Evolutionary conservation across 495 filamentous ascomycete genomes (phyloP).

Genomic region (Tirmania nivea): DNA sequence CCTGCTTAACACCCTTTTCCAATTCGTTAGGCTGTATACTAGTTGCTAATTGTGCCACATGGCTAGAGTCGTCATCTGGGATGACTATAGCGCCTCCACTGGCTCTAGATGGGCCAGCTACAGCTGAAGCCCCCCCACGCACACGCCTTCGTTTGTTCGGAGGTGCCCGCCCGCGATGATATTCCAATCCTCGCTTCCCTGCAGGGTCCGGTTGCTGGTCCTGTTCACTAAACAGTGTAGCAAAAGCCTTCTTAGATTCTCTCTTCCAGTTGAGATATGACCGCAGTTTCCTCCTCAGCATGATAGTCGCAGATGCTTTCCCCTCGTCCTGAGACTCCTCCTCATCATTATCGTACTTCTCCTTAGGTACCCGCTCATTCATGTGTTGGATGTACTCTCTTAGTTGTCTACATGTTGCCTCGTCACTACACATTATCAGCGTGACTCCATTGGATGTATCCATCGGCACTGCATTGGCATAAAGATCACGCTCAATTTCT

Average conservation of each 20-base stretch:
- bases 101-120: constrained; percentile 32
- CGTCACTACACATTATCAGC: constrained; percentile 85
- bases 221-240: constrained; percentile 48
- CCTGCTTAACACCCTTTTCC: constrained; percentile 44
- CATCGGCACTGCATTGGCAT: constrained; percentile 49
- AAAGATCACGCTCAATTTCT: constrained; percentile 82
- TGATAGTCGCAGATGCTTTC: constrained; percentile 48
- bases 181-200: constrained; percentile 17
- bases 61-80: constrained; percentile 55
- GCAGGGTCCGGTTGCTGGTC: constrained; percentile 47
- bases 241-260: constrained; percentile 65
- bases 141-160: constrained; percentile 74
- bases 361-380: constrained; percentile 43
- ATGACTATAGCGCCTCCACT: constrained; percentile 37
- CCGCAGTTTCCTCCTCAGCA: constrained; percentile 73
- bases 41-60: constrained; percentile 43
- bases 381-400: constrained; percentile 81
- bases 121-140: constrained; percentile 51
- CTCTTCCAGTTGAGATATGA: constrained; percentile 85
- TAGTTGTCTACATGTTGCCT: constrained; percentile 69
- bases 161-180: constrained; percentile 40
- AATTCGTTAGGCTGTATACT: constrained; percentile 44
- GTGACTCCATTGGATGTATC: constrained; percentile 81
- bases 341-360: background rate
- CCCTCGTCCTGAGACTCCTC: constrained; percentile 24